A percentile compares a stretch with the other conserved stretches of the same genome.
Evolutionary conservation across 163 green algal species (phyloP).

Genomic region (Coccomyxa subellipsoidea): DNA sequence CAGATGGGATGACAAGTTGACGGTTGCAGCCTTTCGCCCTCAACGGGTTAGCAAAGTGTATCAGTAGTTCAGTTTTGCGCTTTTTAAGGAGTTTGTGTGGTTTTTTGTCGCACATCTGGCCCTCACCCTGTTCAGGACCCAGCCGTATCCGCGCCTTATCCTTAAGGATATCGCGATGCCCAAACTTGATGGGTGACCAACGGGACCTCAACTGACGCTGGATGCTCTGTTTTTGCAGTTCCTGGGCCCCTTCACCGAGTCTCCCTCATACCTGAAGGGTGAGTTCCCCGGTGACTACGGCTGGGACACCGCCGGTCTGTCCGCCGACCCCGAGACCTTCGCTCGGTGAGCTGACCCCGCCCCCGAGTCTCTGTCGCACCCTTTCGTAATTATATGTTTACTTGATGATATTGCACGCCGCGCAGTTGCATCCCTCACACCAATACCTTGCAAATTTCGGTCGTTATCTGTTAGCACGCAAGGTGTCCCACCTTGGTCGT

Average conservation of each 20-base stretch:
- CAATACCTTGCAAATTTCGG: background rate
- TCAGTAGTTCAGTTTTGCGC: background rate
- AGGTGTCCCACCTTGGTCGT: too few species aligned
- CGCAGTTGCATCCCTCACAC: background rate
- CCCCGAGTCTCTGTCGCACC: background rate
- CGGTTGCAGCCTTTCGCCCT: background rate
- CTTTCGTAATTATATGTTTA: background rate
- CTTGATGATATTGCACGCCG: background rate
- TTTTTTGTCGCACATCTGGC: background rate
- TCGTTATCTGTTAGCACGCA: too few species aligned
- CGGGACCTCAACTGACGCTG: background rate
- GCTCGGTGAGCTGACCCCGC: conserved; percentile 7
- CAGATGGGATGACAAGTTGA: background rate
- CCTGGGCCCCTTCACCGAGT: conserved; percentile 65
- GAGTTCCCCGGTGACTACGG: conserved; percentile 64
- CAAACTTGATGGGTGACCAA: background rate
- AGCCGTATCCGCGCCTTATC: background rate
- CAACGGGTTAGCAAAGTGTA: background rate
- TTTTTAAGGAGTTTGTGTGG: background rate
- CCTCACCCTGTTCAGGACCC: background rate
- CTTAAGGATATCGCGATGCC: background rate
- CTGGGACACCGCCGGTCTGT: conserved; percentile 86
- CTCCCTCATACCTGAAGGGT: conserved; percentile 67
- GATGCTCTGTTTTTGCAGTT: conserved; percentile 58
- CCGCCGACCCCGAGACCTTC: conserved; percentile 77